Evolutionary conservation across 257 asterid species (phyloP).

Genomic region (Lycium barbarum): DNA sequence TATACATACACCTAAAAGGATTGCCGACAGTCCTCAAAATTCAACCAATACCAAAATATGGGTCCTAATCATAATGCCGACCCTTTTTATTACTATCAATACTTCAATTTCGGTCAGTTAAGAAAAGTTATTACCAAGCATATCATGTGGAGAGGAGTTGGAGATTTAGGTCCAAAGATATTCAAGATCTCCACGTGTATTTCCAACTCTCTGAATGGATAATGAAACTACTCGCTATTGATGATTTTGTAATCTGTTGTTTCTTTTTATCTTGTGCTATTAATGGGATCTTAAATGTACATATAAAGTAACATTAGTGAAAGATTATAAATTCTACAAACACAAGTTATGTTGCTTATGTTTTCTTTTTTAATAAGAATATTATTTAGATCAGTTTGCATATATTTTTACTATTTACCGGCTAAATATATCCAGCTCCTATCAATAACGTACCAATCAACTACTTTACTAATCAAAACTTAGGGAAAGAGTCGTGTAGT

Average conservation of each 20-base stretch:
- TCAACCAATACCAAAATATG: neutral
- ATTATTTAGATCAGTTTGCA: too few relatives aligned
- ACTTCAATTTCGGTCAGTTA: neutral
- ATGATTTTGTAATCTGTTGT: too few relatives aligned
- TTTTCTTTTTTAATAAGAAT: neutral
- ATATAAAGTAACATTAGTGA: neutral
- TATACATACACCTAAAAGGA: neutral
- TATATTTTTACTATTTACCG: too few relatives aligned
- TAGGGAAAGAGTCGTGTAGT: too few relatives aligned
- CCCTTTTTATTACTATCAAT: neutral
- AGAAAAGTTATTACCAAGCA: neutral
- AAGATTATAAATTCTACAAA: neutral
- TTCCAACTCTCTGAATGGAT: neutral
- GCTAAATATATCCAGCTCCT: too few relatives aligned
- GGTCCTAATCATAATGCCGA: neutral
- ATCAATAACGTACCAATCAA: too few relatives aligned
- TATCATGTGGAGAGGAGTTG: neutral
- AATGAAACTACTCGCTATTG: too few relatives aligned
- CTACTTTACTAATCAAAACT: too few relatives aligned
- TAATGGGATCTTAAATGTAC: neutral
- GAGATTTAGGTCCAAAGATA: neutral
- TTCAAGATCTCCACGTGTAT: neutral
- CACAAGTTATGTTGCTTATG: neutral
- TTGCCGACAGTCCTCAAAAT: conserved; percentile 23
- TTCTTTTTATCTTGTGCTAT: neutral